Percentiles rank a stretch among this genome's conserved stretches.
phyloP scores from a whole-genome alignment of 2,329 filamentous ascomycete species.

The Dactylellina parvicollis region DNA sequence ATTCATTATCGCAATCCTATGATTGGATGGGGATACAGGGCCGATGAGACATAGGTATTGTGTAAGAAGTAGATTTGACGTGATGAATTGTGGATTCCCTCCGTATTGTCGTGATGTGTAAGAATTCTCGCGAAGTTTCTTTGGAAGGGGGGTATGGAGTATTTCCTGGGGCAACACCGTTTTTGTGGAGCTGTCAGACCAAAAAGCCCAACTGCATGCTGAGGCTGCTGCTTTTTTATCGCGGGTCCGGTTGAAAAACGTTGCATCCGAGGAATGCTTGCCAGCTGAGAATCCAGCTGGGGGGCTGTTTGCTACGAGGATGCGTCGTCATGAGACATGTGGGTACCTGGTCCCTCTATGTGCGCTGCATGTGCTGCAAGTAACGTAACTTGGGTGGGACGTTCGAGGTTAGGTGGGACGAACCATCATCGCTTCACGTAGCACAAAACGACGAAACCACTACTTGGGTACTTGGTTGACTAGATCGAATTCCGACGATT shows the following conservation, averaged over 20 bases:
- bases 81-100: constrained; percentile 21
- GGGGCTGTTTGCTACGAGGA: constrained; percentile 3
- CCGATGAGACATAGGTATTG: too few relatives aligned
- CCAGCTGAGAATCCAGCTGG: constrained; percentile 21
- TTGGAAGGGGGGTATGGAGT: too few relatives aligned
- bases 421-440: constrained; percentile 1
- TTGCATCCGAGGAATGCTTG: constrained; percentile 53
- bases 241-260: constrained; percentile 35
- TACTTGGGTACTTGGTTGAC: neutral
- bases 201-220: constrained; percentile 15
- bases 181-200: constrained; percentile 29
- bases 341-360: constrained; percentile 21
- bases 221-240: constrained; percentile 15
- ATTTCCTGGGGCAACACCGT: neutral
- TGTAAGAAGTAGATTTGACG: neutral
- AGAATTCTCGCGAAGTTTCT: neutral
- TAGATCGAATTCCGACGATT: neutral
- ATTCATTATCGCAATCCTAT: constrained; percentile 5
- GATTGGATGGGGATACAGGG: constrained; percentile 54
- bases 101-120: neutral
- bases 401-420: neutral
- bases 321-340: constrained; percentile 54
- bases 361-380: neutral
- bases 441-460: constrained; percentile 18
- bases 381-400: neutral